phyloP scores from a whole-genome alignment of 116 monocot genomes.

The Posidonia oceanica region DNA sequence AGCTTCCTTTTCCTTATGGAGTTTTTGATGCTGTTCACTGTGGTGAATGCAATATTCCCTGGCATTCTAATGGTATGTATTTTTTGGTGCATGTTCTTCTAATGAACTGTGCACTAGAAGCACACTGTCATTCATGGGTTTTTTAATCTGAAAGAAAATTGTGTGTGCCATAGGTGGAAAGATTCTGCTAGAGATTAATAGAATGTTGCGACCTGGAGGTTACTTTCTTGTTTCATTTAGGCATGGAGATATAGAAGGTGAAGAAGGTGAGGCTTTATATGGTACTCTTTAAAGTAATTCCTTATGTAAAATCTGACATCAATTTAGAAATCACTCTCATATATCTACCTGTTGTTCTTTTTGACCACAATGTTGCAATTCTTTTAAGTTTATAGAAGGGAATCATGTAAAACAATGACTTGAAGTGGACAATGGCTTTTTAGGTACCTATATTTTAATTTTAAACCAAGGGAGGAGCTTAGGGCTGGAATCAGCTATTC shows the following conservation, averaged over 20 bases:
- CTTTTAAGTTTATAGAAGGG: too few relatives aligned
- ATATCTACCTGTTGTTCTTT: not conserved
- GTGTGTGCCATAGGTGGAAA: constrained; percentile 45
- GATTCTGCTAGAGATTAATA: constrained; percentile 84
- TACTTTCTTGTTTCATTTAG: constrained; percentile 70
- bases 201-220: constrained; percentile 83
- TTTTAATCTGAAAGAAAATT: not conserved
- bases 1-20: constrained; percentile 81
- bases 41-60: constrained; percentile 63
- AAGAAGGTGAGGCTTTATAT: constrained; percentile 49
- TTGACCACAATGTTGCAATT: too few relatives aligned
- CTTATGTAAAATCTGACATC: not conserved
- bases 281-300: not conserved
- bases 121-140: not conserved
- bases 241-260: constrained; percentile 70
- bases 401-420: too few relatives aligned
- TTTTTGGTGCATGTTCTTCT: not conserved
- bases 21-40: constrained; percentile 94
- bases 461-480: too few relatives aligned
- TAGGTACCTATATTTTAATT: too few relatives aligned
- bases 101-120: not conserved
- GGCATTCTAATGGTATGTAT: constrained; percentile 73
- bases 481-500: too few relatives aligned
- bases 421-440: too few relatives aligned
- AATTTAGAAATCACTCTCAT: not conserved